Base-by-base conservation (phyloP, 163 green algal species). In the Prototheca cutis region DNA sequence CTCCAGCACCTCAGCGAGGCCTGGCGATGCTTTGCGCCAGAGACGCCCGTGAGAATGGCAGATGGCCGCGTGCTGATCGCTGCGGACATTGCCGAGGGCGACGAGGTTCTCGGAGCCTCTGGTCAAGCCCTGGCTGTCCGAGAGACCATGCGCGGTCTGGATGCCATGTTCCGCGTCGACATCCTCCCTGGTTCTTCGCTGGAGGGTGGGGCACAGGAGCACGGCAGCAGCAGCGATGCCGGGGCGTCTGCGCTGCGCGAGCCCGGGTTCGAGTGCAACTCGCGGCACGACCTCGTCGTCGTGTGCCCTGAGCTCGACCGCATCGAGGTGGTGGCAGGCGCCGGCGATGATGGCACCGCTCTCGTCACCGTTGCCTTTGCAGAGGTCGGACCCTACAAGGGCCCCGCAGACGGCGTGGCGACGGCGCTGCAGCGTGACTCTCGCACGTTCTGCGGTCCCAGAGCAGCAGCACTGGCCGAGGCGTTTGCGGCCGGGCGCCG, bases 1-100 rank as follows among this genome's bases (percentile, higher is more conserved):
- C 79, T 99, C 68, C 90, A 98, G 88, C 93, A 99, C 79, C 82
- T 99, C 51, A 88, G 72, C 28, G 93, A 99, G 79, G 93, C 93
- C 24, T 99, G 93, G 93, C 78, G 93, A 45, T 45, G 36, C 36
- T 45, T 45, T 15, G 36, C 36, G 36, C 36, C 36, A 0, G 36
- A 45, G 13, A 45, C 36, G 0, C 36, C 36, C 36, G 36, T 45
- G 36, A 10, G 36, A 10, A 45, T 45, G 36, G 36, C 36, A 10
- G 36, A 45, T 15, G 36, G 36, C 36, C 36, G 36, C 36, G 36
- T 45, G 36, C 13, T 1, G 36, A 10, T 15, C 13, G 36, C 36
- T 10, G 36, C 36, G 36, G 36, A 45, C 13, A 15, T 45, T 15
- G 17, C 13, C 13, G 36, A 21, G 13, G 36, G 36, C 36, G 36